These are phyloP conservation scores for Takakia lepidozioides DNA, from an alignment of 225 moss, liverwort and hornwort genomes.

Conservation along the genomic window DNA sequence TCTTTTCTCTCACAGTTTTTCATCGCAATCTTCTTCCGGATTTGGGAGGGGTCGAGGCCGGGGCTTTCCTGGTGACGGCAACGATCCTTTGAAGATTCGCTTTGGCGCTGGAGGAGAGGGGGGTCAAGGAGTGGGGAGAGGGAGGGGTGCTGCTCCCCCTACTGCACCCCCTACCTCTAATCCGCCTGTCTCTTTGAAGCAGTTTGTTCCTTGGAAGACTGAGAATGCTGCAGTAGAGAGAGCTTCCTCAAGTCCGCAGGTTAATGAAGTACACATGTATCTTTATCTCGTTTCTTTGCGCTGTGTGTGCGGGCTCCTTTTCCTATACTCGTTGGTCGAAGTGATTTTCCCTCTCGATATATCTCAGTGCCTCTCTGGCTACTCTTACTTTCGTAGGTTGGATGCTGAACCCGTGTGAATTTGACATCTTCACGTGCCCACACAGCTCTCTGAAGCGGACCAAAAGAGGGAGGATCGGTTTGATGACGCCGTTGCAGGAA, in stretches of 20 bases:
- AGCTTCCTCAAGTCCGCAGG: conserved; percentile 5
- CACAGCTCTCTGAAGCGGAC: conserved; percentile 7
- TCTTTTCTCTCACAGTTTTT: no score
- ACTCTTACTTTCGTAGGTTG: neutral
- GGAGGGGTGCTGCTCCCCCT: conserved; percentile 23
- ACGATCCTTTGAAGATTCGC: conserved; percentile 18
- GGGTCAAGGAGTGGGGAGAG: conserved; percentile 16
- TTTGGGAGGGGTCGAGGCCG: conserved; percentile 45
- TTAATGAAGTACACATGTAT: no score
- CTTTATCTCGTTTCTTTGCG: neutral
- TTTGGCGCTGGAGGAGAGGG: conserved; percentile 10
- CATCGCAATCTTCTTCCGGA: no score
- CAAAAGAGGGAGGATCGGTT: conserved; percentile 23
- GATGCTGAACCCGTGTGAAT: neutral
- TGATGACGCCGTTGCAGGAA: conserved; percentile 39
- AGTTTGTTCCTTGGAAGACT: conserved; percentile 17
- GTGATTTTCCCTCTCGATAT: neutral
- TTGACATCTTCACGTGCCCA: neutral
- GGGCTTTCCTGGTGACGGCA: conserved; percentile 9
- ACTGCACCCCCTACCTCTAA: conserved; percentile 11
- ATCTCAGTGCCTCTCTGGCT: neutral
- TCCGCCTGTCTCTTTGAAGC: conserved; percentile 28
- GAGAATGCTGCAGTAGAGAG: conserved; percentile 1
- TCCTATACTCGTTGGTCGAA: neutral
- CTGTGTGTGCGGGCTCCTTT: neutral